A percentile compares a stretch with the other conserved stretches of the same genome.
These are phyloP conservation scores for Cucurbita maxima DNA, from an alignment of 306 rosid species.

Conservation along the genomic window DNA sequence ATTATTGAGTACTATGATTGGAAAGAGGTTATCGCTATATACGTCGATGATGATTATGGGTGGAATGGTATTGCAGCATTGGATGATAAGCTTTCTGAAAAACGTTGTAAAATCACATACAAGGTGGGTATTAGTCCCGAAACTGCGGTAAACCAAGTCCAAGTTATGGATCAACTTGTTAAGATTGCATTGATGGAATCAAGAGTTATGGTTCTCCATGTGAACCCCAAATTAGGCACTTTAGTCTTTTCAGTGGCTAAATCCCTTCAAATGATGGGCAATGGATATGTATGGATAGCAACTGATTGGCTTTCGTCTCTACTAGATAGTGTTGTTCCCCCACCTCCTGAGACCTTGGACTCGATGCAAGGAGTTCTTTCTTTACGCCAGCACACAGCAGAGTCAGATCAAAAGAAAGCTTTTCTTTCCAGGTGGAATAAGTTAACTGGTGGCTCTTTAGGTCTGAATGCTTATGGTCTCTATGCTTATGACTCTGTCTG, in stretches of 20 bases:
- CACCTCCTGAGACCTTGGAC: slow-evolving; percentile 29
- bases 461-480: slow-evolving; percentile 73
- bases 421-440: slow-evolving; percentile 71
- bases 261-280: slow-evolving; percentile 67
- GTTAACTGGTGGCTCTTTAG: slow-evolving; percentile 50
- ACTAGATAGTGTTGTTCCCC: slow-evolving; percentile 44
- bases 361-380: slow-evolving; percentile 60
- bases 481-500: slow-evolving; percentile 83
- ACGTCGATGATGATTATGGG: slow-evolving; percentile 73
- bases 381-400: slow-evolving; percentile 74
- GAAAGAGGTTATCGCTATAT: slow-evolving; percentile 72
- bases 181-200: slow-evolving; percentile 67
- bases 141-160: slow-evolving; percentile 16
- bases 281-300: slow-evolving; percentile 88
- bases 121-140: slow-evolving; percentile 50
- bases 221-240: slow-evolving; percentile 54
- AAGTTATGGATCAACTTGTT: slow-evolving; percentile 52
- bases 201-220: slow-evolving; percentile 73
- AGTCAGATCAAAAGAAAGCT: slow-evolving; percentile 46
- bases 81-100: slow-evolving; percentile 46
- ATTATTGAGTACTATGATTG: slow-evolving; percentile 56
- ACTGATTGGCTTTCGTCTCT: slow-evolving; percentile 82
- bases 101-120: slow-evolving; percentile 61
- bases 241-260: slow-evolving; percentile 48
- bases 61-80: slow-evolving; percentile 63